phyloP scores from a whole-genome alignment of 164 flowering plant species.

The Kingdonia uniflora region DNA sequence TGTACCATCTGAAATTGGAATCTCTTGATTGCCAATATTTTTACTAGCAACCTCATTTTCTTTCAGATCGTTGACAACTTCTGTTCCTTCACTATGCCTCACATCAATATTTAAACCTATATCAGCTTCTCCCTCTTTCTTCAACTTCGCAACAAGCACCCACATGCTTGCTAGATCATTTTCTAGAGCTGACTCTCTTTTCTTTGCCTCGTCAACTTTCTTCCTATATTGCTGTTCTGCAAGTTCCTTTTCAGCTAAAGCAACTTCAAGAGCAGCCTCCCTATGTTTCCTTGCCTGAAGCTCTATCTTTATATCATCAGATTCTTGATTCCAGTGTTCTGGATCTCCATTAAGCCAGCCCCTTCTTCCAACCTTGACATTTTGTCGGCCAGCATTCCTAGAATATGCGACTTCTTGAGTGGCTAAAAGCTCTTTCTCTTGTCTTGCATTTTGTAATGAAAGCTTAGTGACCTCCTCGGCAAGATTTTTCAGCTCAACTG shows the following conservation, averaged over 20 bases:
- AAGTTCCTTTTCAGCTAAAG: constrained; percentile 75
- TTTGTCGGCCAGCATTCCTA: constrained; percentile 30
- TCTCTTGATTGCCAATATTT: constrained; percentile 26
- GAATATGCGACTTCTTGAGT: constrained; percentile 55
- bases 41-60: constrained; percentile 19
- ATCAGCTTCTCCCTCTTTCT: constrained; percentile 51
- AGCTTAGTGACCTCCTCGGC: constrained; percentile 92
- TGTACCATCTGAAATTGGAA: constrained; percentile 26
- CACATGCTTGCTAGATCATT: constrained; percentile 98
- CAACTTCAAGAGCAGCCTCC: constrained; percentile 81
- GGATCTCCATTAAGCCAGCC: constrained; percentile 55
- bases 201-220: constrained; percentile 69
- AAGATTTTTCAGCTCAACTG: constrained; percentile 90
- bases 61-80: constrained; percentile 23
- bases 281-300: constrained; percentile 76
- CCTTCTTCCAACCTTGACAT: constrained; percentile 43
- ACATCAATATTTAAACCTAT: constrained; percentile 32
- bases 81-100: constrained; percentile 15
- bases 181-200: constrained; percentile 75
- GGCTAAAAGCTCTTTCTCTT: constrained; percentile 65
- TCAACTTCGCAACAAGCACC: constrained; percentile 96
- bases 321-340: constrained; percentile 63
- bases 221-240: constrained; percentile 65
- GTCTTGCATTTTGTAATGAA: constrained; percentile 71
- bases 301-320: constrained; percentile 77